A percentile compares a stretch with the other conserved stretches of the same genome.
Conservation (phyloP, 2,329 filamentous ascomycete genomes). For the Zasmidium citrigriseum region DNA sequence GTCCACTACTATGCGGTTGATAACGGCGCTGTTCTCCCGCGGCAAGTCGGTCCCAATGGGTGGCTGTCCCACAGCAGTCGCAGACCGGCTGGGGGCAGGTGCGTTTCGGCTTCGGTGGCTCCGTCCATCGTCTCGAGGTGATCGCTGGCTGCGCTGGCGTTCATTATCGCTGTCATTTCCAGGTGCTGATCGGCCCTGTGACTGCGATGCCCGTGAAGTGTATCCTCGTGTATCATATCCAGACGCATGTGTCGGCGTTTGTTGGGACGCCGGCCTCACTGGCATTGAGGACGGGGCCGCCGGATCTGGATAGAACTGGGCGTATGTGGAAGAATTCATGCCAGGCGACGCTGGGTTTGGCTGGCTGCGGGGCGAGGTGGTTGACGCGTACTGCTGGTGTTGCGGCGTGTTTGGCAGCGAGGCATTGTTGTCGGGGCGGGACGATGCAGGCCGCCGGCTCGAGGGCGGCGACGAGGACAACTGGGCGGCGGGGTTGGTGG, state of each 20-base stretch:
- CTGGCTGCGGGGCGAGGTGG: conserved; percentile 50
- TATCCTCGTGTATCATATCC: conserved; percentile 29
- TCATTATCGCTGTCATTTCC: conserved; percentile 47
- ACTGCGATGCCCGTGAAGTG: conserved; percentile 32
- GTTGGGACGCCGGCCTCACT: conserved; percentile 28
- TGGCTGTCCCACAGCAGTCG: conserved; percentile 54
- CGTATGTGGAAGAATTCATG: conserved; percentile 76
- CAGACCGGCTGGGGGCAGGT: conserved; percentile 46
- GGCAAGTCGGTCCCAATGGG: conserved; percentile 58
- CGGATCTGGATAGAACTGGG: conserved; percentile 55
- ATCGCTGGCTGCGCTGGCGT: conserved; percentile 38
- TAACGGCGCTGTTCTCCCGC: conserved; percentile 75
- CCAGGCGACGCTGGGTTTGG: conserved; percentile 51
- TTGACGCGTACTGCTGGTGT: conserved; percentile 40
- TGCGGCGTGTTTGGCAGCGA: conserved; percentile 42
- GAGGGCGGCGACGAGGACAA: conserved; percentile 19
- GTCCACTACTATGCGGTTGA: conserved; percentile 75
- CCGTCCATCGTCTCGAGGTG: conserved; percentile 50
- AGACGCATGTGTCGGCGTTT: conserved; percentile 22
- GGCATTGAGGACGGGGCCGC: conserved; percentile 23
- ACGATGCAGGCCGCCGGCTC: conserved; percentile 19
- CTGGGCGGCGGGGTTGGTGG: conserved; percentile 16
- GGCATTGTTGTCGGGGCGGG: conserved; percentile 7
- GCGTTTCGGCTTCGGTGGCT: conserved; percentile 36
- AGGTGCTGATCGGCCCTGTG: conserved; percentile 39